Conservation (phyloP, 1,284 basidiomycete species). For the Xerocomus amazonicus region DNA sequence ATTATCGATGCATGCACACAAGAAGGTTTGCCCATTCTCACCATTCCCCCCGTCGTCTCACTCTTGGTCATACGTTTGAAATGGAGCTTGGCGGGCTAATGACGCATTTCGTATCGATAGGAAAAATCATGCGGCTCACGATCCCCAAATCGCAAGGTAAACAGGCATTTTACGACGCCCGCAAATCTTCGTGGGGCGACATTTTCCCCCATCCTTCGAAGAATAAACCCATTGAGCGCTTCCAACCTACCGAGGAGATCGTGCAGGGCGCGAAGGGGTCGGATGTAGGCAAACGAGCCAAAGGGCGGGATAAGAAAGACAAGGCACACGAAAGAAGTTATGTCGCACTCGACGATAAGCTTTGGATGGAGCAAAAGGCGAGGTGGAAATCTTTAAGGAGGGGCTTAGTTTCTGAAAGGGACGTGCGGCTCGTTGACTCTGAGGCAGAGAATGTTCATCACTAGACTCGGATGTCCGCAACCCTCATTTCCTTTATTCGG, state of each 20-base stretch:
- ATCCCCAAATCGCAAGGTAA: constrained; percentile 92
- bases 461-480: too few relatives aligned
- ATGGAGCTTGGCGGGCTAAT: not conserved
- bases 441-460: constrained; percentile 1
- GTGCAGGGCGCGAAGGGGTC: constrained; percentile 32
- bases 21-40: constrained; percentile 53
- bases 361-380: constrained; percentile 39
- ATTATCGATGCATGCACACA: constrained; percentile 87
- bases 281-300: constrained; percentile 60
- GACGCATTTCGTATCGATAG: constrained; percentile 45
- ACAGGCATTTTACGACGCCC: constrained; percentile 92
- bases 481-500: too few relatives aligned
- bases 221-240: constrained; percentile 64
- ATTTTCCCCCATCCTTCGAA: constrained; percentile 87
- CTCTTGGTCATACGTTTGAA: too few relatives aligned
- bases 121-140: constrained; percentile 86
- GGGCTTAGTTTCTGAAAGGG: constrained; percentile 13
- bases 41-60: constrained; percentile 1
- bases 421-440: constrained; percentile 9
- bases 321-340: constrained; percentile 38
- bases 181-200: constrained; percentile 93
- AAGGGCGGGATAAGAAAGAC: constrained; percentile 27
- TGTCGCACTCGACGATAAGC: constrained; percentile 25
- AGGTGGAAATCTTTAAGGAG: constrained; percentile 33
- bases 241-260: constrained; percentile 38